Conservation (phyloP, 805 yeast genomes). For the Starmerella stigmatis region DNA sequence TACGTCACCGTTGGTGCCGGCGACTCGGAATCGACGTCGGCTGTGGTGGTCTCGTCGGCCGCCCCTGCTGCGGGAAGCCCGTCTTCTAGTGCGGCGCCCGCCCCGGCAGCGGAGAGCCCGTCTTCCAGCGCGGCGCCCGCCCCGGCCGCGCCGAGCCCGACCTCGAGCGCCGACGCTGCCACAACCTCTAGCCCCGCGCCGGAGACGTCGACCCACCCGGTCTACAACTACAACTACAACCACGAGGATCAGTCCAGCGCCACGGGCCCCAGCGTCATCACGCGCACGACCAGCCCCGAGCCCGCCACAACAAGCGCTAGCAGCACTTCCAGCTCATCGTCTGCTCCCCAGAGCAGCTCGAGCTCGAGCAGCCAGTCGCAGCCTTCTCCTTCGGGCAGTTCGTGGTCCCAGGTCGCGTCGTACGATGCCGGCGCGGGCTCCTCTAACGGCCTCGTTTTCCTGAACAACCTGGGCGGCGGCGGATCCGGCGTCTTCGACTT, state of each 20-base stretch:
- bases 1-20: slow-evolving; percentile 27
- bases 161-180: slow-evolving; percentile 7
- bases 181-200: slow-evolving; percentile 26
- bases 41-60: slow-evolving; percentile 18
- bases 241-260: slow-evolving; percentile 23
- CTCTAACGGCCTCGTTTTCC: slow-evolving; percentile 61
- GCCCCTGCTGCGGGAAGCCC: slow-evolving; percentile 27
- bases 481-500: slow-evolving; percentile 85
- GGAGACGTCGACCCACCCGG: slow-evolving; percentile 7
- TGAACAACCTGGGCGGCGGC: slow-evolving; percentile 71
- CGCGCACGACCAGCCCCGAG: slow-evolving; percentile 22
- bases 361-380: too few species aligned
- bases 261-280: slow-evolving; percentile 24
- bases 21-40: slow-evolving; percentile 13
- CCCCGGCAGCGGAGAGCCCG: slow-evolving; percentile 28
- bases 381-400: slow-evolving; percentile 29
- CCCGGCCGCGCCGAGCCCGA: slow-evolving; percentile 11
- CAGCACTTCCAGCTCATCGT: slow-evolving; percentile 16
- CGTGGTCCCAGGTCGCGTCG: slow-evolving; percentile 69
- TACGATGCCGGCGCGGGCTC: slow-evolving; percentile 56
- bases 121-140: slow-evolving; percentile 12
- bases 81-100: slow-evolving; percentile 11
- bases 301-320: slow-evolving; percentile 28
- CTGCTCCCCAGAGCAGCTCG: slow-evolving; percentile 23
- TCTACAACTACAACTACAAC: slow-evolving; percentile 23